phyloP scores from a whole-genome alignment of 306 rosid species.

The Prunus kanzakura region DNA sequence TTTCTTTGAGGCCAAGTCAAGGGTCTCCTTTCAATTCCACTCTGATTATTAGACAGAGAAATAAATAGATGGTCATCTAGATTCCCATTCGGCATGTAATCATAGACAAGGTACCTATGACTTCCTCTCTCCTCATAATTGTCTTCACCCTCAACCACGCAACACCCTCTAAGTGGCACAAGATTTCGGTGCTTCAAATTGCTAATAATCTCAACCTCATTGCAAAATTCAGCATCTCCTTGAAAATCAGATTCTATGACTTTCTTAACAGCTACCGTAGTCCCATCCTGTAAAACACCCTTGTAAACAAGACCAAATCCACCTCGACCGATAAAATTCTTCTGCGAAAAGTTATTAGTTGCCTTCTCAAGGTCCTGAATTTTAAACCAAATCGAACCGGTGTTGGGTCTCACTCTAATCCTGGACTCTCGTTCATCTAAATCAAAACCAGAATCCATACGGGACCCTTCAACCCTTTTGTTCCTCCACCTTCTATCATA shows the following conservation, averaged over 20 bases:
- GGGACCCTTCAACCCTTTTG: conserved; percentile 16
- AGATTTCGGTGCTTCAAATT: conserved; percentile 85
- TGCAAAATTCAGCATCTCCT: conserved; percentile 81
- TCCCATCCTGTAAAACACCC: conserved; percentile 71
- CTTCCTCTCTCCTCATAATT: conserved; percentile 42
- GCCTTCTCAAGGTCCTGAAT: conserved; percentile 88
- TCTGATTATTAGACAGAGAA: conserved; percentile 12
- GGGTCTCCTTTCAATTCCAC: conserved; percentile 33
- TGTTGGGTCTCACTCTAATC: conserved; percentile 72
- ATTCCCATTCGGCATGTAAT: conserved; percentile 94
- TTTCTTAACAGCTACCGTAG: conserved; percentile 76
- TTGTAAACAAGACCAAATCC: conserved; percentile 87
- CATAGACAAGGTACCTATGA: conserved; percentile 79
- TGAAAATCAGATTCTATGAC: conserved; percentile 81
- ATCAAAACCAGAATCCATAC: conserved; percentile 40
- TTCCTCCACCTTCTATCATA: conserved; percentile 49
- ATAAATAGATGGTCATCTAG: conserved; percentile 68
- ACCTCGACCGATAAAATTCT: conserved; percentile 84
- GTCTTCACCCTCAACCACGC: conserved; percentile 62
- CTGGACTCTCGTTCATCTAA: conserved; percentile 65
- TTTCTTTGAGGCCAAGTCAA: conserved; percentile 96
- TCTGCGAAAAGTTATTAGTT: conserved; percentile 65
- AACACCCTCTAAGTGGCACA: conserved; percentile 90
- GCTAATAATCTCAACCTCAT: conserved; percentile 95
- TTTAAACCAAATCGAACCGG: conserved; percentile 88